Base-by-base conservation (phyloP, 164 flowering plant genomes). In the Dillenia suffruticosa region DNA sequence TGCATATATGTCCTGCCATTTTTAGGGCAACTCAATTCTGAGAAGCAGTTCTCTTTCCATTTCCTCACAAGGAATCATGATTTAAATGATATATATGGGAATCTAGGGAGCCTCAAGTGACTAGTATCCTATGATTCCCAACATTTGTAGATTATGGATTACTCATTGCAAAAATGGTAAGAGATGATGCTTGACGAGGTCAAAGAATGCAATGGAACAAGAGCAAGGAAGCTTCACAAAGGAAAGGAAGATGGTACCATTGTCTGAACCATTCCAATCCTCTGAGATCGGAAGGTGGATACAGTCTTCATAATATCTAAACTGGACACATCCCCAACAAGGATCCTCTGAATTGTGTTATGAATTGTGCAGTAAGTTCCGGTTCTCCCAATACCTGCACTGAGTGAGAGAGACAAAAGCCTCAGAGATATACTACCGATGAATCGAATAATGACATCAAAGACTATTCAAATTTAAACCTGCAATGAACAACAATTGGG, bases 361-460 rank as follows among this genome's bases (percentile, higher is more conserved):
- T 84, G 88, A 62, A 95, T 86, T 54, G 86, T 65, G 59, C 97
- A 94, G 67, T 88, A 94, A 53, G 97, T 77, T 66, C 99, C 99
- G 9, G 97, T 95, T 75, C 99, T 84, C 50, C 99, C 99, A 68
- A 92, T 88, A 59, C 97, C 99, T 71, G 99, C 99, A 85, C 99
- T 94, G 96, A 64, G 53, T 40, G 63, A 62, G 48, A 56, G 48
- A 70, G 24, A 32, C 43, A 47, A 64, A 52, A 50, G 44, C 61
- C 24, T 72, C 72, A 81, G 77, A 64, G 9, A 58, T 13, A 58
- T 6, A 52, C 19, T 14, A 14, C 53, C 54, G 13, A 16, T 17
- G 55, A 11, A 51, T 65, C 9, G 44, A 65, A 1, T 16, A 3
- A 57, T 32, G 40, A 44, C 47, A 62, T 58, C 16, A 64, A 9